Evolutionary conservation across 768 basidiomycete species (phyloP).

Genomic region (Boletellus sp.): DNA sequence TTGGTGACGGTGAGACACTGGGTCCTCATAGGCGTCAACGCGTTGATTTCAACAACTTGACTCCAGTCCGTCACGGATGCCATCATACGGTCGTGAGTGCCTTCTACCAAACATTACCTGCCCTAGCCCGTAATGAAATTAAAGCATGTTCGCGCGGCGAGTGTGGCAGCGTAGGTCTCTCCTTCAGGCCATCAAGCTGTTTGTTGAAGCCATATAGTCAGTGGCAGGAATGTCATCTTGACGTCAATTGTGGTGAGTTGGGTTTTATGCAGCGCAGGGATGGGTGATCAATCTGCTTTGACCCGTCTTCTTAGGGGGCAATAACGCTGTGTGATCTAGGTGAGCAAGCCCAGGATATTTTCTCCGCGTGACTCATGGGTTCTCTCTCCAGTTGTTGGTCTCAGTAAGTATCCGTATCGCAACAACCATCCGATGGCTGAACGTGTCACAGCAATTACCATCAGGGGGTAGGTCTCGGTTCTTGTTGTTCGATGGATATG

Average conservation of each 20-base stretch:
- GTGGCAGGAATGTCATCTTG: constrained; percentile 40
- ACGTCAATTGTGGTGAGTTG: constrained; percentile 45
- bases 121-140: background rate
- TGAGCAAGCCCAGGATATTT: constrained; percentile 22
- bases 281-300: background rate
- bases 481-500: background rate
- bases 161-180: constrained; percentile 45
- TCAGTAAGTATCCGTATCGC: constrained; percentile 4
- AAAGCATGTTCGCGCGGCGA: constrained; percentile 45
- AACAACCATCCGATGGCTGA: background rate
- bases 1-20: constrained; percentile 44
- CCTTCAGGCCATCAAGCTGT: background rate
- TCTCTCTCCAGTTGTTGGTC: constrained; percentile 6
- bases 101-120: background rate
- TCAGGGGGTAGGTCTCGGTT: constrained; percentile 41
- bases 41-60: background rate
- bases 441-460: constrained; percentile 41
- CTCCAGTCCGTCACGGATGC: constrained; percentile 46
- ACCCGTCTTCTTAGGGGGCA: constrained; percentile 23
- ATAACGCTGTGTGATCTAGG: constrained; percentile 44
- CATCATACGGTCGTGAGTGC: constrained; percentile 38
- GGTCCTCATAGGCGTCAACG: background rate
- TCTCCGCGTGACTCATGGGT: background rate
- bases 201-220: constrained; percentile 33
- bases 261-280: background rate